Evolutionary conservation across 768 basidiomycete species (phyloP), one percentile per base, ranked within the genome.

Genomic region (Pleurotus sapidus): DNA sequence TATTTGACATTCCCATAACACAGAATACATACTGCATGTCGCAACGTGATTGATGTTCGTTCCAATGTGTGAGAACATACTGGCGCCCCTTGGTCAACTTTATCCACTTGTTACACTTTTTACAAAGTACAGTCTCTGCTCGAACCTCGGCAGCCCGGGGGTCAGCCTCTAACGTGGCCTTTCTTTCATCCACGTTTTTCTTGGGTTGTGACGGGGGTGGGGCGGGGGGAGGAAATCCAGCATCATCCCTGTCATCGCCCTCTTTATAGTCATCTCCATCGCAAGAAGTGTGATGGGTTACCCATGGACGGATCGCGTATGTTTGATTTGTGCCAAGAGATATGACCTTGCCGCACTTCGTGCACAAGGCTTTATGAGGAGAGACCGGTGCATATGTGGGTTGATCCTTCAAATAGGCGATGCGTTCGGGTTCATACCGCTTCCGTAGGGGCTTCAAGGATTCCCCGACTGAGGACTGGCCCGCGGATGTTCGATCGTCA

Each of bases 41-140:
- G 65, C 88, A 88, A 15, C 69, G 70, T 24, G 65, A 62, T 56
- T 76, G 74, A 62, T 89, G 89, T 6, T 50, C 49, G 11, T 72
- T 73, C 89, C 89, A 91, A 59, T 84, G 81, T 37, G 57, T 42
- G 45, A 78, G 57, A 25, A 65, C 62, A 65, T 87, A 90, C 1
- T 69, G 63, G 5, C 65, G 63, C 1, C 66, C 63, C 24, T 61
- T 74, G 18, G 79, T 73, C 25, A 89, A 72, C 48, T 71, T 76
- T 57, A 91, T 75, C 87, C 87, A 89, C 58, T 77, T 83, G 55
- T 81, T 70, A 65, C 89, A 91, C 38, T 73, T 74, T 60, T 77
- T 78, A 66, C 89, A 91, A 49, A 80, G 70, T 15, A 82, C 82
- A 55, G 77, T 74, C 50, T 81, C 70, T 4, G 79, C 73, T 61